Evolutionary conservation across 495 filamentous ascomycete species (phyloP), one percentile per base, ranked within the genome.

Genomic region (Trichoderma gamsii): DNA sequence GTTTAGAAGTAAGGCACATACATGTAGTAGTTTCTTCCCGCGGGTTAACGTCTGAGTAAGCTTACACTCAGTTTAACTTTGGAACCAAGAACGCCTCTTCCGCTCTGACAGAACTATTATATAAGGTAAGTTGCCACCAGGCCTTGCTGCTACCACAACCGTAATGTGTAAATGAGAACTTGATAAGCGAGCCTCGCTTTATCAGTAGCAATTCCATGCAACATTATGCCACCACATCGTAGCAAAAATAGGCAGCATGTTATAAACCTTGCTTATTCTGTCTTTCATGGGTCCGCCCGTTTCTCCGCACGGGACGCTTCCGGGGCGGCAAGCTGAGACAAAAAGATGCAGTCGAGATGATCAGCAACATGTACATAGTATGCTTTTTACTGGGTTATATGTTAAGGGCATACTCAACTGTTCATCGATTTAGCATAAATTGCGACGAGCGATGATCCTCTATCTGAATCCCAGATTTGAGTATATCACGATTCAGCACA

Each of bases 301-400:
- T 13, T 27, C 56, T 61, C 56, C 56, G 56, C 56, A 21, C 56
- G 56, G 56, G 25, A 61, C 25, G 25, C 23, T 32, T 9, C 56
- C 56, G 56, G 16, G 16, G 56, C 56, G 56, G 56, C 25, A 61
- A 61, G 56, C 27, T 32, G 56, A 61, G 56, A 61, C 56, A 61
- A 5, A 13, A 61, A n/a, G n/a, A 25, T 15, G 56, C 21, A 11
- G 0, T 9, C 16, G 6, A 38, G 35, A 38, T 9, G 35, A 38
- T 38, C 35, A 38, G 35, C 35, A 38, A 38, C n/a, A n/a, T n/a
- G n/a, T n/a, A n/a, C n/a, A n/a, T n/a, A n/a, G n/a, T n/a, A 35
- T 0, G 35, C 35, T 38, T 38, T 38, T 38, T 38, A 38, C 35
- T 38, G 35, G 35, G 2, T 38, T 38, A 38, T 38, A 9, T 38